These are phyloP conservation scores for Trichoderma aggressivum DNA, from an alignment of 2,329 filamentous ascomycete genomes.

Conservation along the genomic window DNA sequence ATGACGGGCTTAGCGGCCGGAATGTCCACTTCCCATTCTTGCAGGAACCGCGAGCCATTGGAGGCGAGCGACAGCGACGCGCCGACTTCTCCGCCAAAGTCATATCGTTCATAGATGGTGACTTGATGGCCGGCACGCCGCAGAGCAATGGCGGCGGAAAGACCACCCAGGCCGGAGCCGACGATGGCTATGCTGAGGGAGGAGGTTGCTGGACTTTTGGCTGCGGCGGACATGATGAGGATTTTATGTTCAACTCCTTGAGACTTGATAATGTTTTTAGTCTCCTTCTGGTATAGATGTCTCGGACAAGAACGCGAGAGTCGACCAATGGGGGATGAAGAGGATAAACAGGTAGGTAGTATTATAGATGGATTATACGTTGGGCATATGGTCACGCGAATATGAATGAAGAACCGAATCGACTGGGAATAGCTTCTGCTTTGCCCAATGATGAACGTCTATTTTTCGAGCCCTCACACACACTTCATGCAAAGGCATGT, in stretches of 20 bases:
- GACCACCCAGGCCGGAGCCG: constrained; percentile 40
- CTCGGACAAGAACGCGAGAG: background rate
- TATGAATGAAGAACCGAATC: background rate
- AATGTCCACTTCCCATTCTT: constrained; percentile 61
- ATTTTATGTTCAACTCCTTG: background rate
- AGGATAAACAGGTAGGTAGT: background rate
- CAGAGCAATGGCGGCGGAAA: constrained; percentile 39
- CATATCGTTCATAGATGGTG: constrained; percentile 59
- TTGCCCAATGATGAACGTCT: background rate
- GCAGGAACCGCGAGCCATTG: constrained; percentile 61
- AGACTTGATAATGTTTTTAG: background rate
- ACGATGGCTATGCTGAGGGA: constrained; percentile 36
- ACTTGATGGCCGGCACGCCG: constrained; percentile 40
- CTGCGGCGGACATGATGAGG: background rate
- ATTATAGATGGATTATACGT: background rate
- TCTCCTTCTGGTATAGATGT: background rate
- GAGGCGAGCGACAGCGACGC: constrained; percentile 61
- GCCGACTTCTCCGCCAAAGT: constrained; percentile 63
- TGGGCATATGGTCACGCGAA: background rate
- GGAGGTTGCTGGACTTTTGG: background rate
- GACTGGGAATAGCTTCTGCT: background rate
- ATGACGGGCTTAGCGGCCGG: constrained; percentile 58
- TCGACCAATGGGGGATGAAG: background rate
- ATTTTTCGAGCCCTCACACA: background rate
- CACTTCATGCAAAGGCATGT: background rate